Base-by-base conservation (phyloP, 2,329 filamentous ascomycete species). In the Piedraia hortae region DNA sequence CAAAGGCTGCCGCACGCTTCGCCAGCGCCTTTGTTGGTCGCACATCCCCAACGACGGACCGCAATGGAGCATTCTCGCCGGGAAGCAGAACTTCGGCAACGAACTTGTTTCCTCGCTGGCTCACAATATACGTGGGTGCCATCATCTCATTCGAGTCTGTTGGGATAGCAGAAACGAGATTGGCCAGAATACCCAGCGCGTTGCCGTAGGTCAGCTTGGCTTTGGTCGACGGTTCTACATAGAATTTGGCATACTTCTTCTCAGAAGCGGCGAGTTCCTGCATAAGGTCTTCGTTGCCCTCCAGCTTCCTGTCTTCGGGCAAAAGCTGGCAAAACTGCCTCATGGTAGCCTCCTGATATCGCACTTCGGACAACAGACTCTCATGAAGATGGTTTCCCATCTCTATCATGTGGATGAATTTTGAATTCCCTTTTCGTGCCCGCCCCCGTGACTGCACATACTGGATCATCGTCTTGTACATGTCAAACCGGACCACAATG, bases 401-500 rank as follows among this genome's bases (percentile, higher is more conserved):
- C 38, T 93, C 80, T 2, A 75, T 41, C 72, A 97, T 80, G 35
- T 73, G 74, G 15, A 80, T 59, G 41, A 82, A 91, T 30, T 60
- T 65, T 0, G 85, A 93, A 24, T 69, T 58, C 1, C 48, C 44
- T 35, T 77, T 71, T 17, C 85, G 61, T 7, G 85, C 85, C 24
- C 85, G 62, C 0, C 85, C 85, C 29, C 77, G 62, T 8, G 80
- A 91, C 42, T 97, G 85, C 10, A 93, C 67, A 39, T 91, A 93
- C 37, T 89, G 74, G 23, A 93, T 93, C 43, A 90, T 65, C 0
- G 82, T 91, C 6, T 59, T 56, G 44, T 78, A 90, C 2, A 89
- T 57, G 38, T 93, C 77, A 36, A 91, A 97, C 2, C 80, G 52
- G 12, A 68, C 45, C 6, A 68, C 56, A n/a, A 68, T 41, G 30